Conservation (phyloP, 116 monocot genomes). For the Phalaenopsis hybrid region DNA sequence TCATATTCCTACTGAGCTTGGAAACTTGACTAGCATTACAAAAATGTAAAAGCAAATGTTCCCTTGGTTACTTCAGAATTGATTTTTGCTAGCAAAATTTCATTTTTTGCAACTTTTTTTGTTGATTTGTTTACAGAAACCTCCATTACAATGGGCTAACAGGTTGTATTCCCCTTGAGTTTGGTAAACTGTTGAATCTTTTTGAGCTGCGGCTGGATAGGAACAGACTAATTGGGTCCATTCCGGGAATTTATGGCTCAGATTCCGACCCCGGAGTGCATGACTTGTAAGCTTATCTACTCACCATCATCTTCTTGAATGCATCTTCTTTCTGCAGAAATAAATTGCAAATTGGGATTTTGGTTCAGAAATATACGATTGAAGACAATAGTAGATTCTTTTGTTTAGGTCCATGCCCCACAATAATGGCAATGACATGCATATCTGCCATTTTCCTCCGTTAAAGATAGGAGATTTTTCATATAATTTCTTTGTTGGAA, state of each 20-base stretch:
- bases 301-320: not conserved
- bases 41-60: conserved; percentile 25
- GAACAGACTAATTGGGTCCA: conserved; percentile 29
- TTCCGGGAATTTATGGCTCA: conserved; percentile 16
- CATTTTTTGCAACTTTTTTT: not conserved
- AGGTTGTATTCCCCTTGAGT: conserved; percentile 28
- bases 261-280: conserved; percentile 5
- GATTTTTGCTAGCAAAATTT: conserved; percentile 2
- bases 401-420: not conserved
- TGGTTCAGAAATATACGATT: not conserved
- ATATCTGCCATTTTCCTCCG: conserved; percentile 23
- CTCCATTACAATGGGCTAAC: conserved; percentile 46
- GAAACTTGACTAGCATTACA: conserved; percentile 35
- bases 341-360: not conserved
- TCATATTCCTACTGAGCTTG: conserved; percentile 67
- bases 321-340: not conserved
- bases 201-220: conserved; percentile 41
- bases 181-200: conserved; percentile 28
- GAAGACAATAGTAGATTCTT: not conserved
- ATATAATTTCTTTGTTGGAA: conserved; percentile 55
- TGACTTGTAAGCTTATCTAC: conserved; percentile 17
- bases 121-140: conserved; percentile 18
- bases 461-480: conserved; percentile 49
- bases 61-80: not conserved
- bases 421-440: not conserved